Conservation (phyloP, 1,284 basidiomycete species). For the Ustilago nuda region DNA sequence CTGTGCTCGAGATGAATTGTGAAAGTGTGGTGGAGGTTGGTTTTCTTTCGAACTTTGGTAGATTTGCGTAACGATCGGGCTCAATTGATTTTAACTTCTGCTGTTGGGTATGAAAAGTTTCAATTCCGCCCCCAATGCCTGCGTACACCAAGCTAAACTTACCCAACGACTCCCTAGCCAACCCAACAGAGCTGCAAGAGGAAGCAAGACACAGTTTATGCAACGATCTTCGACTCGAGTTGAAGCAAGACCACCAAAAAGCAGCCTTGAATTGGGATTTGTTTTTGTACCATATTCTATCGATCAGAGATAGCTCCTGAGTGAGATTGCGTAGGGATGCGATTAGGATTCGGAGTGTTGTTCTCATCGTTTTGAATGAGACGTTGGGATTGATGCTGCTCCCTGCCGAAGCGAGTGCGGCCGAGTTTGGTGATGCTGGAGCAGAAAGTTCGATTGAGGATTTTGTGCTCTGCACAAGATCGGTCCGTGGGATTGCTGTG, state of each 20-base stretch:
- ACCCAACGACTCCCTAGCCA: not conserved
- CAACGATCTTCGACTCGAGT: conserved; percentile 13
- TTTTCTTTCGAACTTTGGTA: conserved; percentile 12
- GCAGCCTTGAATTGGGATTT: conserved; percentile 29
- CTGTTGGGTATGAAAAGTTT: not conserved
- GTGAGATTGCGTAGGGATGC: not conserved
- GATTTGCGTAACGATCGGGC: not conserved
- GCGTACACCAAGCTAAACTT: conserved; percentile 1
- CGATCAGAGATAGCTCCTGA: conserved; percentile 1
- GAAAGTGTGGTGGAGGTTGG: not conserved
- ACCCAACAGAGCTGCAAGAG: not conserved
- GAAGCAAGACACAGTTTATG: not conserved
- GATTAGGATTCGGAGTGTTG: conserved; percentile 4
- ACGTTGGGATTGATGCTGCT: not conserved
- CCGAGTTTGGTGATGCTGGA: not conserved
- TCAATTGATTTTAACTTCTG: too few species aligned
- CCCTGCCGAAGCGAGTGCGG: not conserved
- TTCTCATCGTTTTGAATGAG: conserved; percentile 12
- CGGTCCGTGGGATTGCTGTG: too few species aligned
- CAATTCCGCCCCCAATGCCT: conserved; percentile 1
- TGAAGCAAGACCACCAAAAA: conserved; percentile 20
- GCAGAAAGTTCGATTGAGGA: not conserved
- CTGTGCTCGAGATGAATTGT: not conserved
- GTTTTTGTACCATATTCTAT: conserved; percentile 46
- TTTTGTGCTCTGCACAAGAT: too few species aligned